These are phyloP conservation scores for Podospora anserina DNA, from an alignment of 495 filamentous ascomycete species.

Conservation along the genomic window DNA sequence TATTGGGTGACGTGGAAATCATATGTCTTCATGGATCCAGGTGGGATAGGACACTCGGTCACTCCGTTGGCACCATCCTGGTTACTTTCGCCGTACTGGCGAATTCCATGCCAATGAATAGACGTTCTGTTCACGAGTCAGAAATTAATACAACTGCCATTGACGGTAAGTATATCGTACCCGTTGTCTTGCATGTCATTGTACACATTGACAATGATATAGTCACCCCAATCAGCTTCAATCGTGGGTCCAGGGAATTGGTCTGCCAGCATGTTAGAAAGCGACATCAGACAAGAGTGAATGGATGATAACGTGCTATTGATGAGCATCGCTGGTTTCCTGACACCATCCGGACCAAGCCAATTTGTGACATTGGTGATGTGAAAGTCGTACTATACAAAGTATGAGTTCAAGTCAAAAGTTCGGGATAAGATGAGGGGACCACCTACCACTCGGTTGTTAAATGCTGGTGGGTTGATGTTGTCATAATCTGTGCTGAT, in stretches of 20 bases:
- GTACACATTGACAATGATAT: conserved; percentile 53
- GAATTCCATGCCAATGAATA: conserved; percentile 57
- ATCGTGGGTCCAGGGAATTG: conserved; percentile 30
- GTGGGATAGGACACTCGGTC: conserved; percentile 50
- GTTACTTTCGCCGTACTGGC: conserved; percentile 30
- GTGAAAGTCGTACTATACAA: conserved; percentile 33
- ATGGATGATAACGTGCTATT: conserved; percentile 31
- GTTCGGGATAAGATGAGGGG: too few relatives aligned
- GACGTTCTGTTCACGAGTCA: conserved; percentile 27
- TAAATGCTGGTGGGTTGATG: conserved; percentile 29
- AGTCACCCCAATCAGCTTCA: conserved; percentile 56
- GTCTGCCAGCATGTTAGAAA: conserved; percentile 13
- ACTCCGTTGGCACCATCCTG: conserved; percentile 47
- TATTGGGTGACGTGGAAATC: conserved; percentile 40
- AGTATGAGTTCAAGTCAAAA: neutral
- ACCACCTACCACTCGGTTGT: conserved; percentile 27
- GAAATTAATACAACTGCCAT: neutral
- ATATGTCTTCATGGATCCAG: conserved; percentile 35
- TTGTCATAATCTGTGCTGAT: conserved; percentile 37
- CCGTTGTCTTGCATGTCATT: conserved; percentile 50
- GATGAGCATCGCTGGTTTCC: conserved; percentile 42
- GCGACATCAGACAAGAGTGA: neutral
- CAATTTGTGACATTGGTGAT: conserved; percentile 39
- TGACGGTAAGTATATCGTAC: conserved; percentile 7
- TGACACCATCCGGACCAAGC: conserved; percentile 45